Base-by-base conservation (phyloP, 495 filamentous ascomycete genomes). In the Lasiosphaeria hispida region DNA sequence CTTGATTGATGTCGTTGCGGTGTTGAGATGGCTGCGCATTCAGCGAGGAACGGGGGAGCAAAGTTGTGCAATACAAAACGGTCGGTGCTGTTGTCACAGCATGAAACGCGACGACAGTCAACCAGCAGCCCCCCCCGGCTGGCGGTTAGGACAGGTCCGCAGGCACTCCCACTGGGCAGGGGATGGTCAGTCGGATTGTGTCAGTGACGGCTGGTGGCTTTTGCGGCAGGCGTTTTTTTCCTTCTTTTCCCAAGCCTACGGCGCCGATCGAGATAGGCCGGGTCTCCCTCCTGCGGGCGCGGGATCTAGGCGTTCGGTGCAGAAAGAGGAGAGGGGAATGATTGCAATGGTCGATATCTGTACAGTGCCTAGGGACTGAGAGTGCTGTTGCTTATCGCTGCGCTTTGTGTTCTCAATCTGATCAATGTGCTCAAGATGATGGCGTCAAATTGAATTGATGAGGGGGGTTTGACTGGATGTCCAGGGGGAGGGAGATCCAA, bases 51-150 rank as follows among this genome's bases (percentile, higher is more conserved):
- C 43, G 19, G 38, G 48, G 41, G 40, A 52, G 48, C 57, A 36
- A 15, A 51, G 50, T 51, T 57, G 42, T 56, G 47, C 53, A 33
- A 45, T 44, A 19, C 19, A 40, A 49, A 49, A 41, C 45, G 40
- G 40, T 50, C 34, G 60, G 55, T 37, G 61, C 48, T 53, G 58
- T 61, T 64, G 62, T 64, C 52, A 64, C 62, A 64, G 62, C 62
- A 61, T 64, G 62, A 64, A 64, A 64, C 62, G 58, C 62, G 59
- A 63, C 23, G 13, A 33, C 48, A 51, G 34, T 15, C 39, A 50
- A 40, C 54, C 48, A 55, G 44, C 52, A 30, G 55, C 49, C 40
- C 35, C 19, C 53, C 53, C 53, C 35, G n/a, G 33, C 38, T 53
- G 51, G 51, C 38, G 53, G 33, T 34, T 52, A 52, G 49, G 49